phyloP scores from a whole-genome alignment of 1,284 basidiomycete genomes.

The Ceratobasidium sp. region DNA sequence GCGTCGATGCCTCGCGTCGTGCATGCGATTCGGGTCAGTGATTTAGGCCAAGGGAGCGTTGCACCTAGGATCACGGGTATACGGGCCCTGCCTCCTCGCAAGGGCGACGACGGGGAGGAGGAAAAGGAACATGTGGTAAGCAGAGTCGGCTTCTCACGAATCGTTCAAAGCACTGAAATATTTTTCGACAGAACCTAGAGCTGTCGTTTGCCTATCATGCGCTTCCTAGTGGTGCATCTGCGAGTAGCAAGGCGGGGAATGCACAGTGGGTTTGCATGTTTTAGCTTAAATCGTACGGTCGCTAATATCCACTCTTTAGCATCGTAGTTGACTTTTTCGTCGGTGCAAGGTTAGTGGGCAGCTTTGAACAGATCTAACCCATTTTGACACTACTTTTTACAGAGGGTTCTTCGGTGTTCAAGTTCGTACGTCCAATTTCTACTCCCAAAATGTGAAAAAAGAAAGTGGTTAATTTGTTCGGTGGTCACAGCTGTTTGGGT shows the following conservation, averaged over 20 bases:
- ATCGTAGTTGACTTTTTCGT: slow-evolving; percentile 47
- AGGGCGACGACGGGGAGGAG: slow-evolving; percentile 34
- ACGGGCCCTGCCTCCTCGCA: slow-evolving; percentile 50
- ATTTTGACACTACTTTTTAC: neutral
- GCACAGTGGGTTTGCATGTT: slow-evolving; percentile 37
- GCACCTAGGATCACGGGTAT: slow-evolving; percentile 59
- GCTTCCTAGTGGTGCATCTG: slow-evolving; percentile 46
- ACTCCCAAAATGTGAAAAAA: neutral
- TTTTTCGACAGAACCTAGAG: slow-evolving; percentile 46
- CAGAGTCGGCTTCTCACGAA: neutral
- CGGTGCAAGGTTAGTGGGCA: slow-evolving; percentile 11
- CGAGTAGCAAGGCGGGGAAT: slow-evolving; percentile 43
- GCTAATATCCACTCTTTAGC: slow-evolving; percentile 1
- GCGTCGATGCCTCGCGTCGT: slow-evolving; percentile 58
- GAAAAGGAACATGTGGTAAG: slow-evolving; percentile 47
- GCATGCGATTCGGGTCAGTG: slow-evolving; percentile 59
- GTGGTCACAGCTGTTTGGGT: slow-evolving; percentile 48
- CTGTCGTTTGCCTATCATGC: slow-evolving; percentile 51
- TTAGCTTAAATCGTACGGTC: neutral
- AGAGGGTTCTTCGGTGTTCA: slow-evolving; percentile 46
- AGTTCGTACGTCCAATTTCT: slow-evolving; percentile 29
- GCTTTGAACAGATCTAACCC: neutral
- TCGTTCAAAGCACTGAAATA: neutral
- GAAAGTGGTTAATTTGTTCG: neutral
- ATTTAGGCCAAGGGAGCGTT: slow-evolving; percentile 57